Evolutionary conservation across 2,329 filamentous ascomycete genomes (phyloP).

Genomic region (Ophiostoma australiae): DNA sequence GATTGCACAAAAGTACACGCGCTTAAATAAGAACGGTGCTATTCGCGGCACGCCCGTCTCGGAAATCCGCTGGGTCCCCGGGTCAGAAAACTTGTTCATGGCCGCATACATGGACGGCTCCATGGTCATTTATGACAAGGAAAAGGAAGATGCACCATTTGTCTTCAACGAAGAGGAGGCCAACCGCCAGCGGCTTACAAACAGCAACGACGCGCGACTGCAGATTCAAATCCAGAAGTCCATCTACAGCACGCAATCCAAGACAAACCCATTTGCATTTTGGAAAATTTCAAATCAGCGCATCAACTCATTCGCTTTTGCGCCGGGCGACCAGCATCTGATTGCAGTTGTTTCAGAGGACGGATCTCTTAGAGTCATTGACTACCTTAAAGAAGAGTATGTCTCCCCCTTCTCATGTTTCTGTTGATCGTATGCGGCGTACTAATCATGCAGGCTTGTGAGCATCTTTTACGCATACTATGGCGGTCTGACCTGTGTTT

Average conservation of each 20-base stretch:
- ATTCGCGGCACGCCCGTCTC: constrained; percentile 84
- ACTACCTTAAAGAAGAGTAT: constrained; percentile 84
- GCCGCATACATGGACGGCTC: constrained; percentile 89
- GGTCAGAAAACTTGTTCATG: constrained; percentile 87
- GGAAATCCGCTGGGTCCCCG: constrained; percentile 87
- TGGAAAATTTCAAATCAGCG: constrained; percentile 92
- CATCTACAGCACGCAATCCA: constrained; percentile 89
- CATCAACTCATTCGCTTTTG: constrained; percentile 88
- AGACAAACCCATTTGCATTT: constrained; percentile 81
- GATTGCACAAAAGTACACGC: constrained; percentile 89
- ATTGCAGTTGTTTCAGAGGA: constrained; percentile 89
- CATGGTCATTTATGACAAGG: constrained; percentile 92
- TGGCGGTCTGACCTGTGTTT: constrained; percentile 85
- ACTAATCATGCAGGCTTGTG: constrained; percentile 59
- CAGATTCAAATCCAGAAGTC: constrained; percentile 78
- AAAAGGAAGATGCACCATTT: constrained; percentile 84
- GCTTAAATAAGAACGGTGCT: constrained; percentile 92
- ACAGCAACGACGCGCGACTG: constrained; percentile 37
- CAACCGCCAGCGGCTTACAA: constrained; percentile 53
- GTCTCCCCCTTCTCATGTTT: not conserved
- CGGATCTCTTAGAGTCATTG: constrained; percentile 80
- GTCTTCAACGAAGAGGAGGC: constrained; percentile 58
- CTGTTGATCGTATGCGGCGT: not conserved
- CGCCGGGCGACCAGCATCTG: constrained; percentile 72
- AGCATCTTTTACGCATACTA: constrained; percentile 90